Evolutionary conservation across 768 basidiomycete genomes (phyloP), one percentile per base, ranked within the genome.

Genomic region (Mycena indigotica): DNA sequence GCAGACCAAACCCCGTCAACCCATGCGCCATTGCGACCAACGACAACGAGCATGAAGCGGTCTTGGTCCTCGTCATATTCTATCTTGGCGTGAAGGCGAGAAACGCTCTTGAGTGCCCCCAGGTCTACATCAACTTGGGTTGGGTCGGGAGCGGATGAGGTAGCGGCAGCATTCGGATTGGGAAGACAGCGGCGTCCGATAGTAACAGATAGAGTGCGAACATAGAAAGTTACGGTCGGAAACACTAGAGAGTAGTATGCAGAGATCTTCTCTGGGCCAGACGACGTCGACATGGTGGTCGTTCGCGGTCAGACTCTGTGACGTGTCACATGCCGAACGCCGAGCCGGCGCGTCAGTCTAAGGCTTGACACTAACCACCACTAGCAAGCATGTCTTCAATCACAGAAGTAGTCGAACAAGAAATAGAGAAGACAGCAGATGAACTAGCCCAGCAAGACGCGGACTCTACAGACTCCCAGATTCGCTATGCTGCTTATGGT

Each of bases 21-120:
- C 90, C 95, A 98, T 17, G 95, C 95, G 13, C 97, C 97, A 66
- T 99, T 98, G 57, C 97, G 80, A n/a, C 97, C 97, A 32, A 93
- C 82, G 32, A 99, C 95, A 58, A 87, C 86, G 30, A 99, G 83
- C 16, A 92, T 86, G 70, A 95, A 97, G 52, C 89, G 85, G 60
- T 91, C 91, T 60, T 89, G 87, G 6, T 92, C 89, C 70, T 91
- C 88, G 77, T 95, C 93, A 68, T 92, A 97, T 71, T 92, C 93
- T 65, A 98, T 95, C 78, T 86, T 88, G 29, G 97, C 97, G 69
- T 99, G 97, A 17, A 97, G 80, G 23, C 97, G 84, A n/a, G 95
- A 98, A 52, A 99, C 95, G 61, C 93, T 95, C 84, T 98, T 98
- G 48, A 98, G 83, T 3, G 93, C 89, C 6, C 97, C 97, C 8